A percentile compares a stretch with the other conserved stretches of the same genome.
Conservation (phyloP, 177 flowering plant genomes). For the Vitis hybrid region DNA sequence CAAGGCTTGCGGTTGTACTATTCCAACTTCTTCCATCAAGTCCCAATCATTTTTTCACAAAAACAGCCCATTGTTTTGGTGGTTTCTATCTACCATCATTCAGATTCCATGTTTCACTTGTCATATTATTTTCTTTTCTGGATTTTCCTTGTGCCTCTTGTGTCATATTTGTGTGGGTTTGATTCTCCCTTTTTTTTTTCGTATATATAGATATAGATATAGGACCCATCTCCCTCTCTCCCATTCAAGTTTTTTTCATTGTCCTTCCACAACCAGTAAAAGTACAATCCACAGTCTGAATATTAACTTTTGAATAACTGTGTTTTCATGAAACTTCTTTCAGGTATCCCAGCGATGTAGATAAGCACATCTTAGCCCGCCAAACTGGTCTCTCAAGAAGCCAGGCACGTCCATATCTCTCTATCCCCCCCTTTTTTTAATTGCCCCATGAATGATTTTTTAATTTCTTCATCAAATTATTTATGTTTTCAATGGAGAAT, state of each 20-base stretch:
- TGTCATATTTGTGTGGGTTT: slow-evolving; percentile 19
- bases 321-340: slow-evolving; percentile 7
- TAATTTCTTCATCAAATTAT: not conserved
- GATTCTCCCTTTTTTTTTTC: slow-evolving; percentile 13
- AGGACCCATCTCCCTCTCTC: not conserved
- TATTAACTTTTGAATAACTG: not conserved
- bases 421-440: not conserved
- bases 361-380: slow-evolving; percentile 93
- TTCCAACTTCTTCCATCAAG: not conserved
- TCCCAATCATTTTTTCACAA: slow-evolving; percentile 21
- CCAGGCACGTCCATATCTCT: slow-evolving; percentile 68
- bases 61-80: slow-evolving; percentile 17
- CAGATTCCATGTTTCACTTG: slow-evolving; percentile 28
- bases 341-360: slow-evolving; percentile 99
- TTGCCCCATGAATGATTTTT: not conserved
- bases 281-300: not conserved
- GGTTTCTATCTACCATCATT: slow-evolving; percentile 24
- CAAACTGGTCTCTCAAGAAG: slow-evolving; percentile 98
- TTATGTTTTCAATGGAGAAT: slow-evolving; percentile 17
- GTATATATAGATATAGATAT: not conserved
- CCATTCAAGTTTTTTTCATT: not conserved
- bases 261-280: not conserved
- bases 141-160: slow-evolving; percentile 1
- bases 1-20: not conserved
- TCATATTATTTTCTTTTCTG: slow-evolving; percentile 8